Evolutionary conservation across 495 filamentous ascomycete species (phyloP), one percentile per base, ranked within the genome.

Genomic region (Xylaria longipes): DNA sequence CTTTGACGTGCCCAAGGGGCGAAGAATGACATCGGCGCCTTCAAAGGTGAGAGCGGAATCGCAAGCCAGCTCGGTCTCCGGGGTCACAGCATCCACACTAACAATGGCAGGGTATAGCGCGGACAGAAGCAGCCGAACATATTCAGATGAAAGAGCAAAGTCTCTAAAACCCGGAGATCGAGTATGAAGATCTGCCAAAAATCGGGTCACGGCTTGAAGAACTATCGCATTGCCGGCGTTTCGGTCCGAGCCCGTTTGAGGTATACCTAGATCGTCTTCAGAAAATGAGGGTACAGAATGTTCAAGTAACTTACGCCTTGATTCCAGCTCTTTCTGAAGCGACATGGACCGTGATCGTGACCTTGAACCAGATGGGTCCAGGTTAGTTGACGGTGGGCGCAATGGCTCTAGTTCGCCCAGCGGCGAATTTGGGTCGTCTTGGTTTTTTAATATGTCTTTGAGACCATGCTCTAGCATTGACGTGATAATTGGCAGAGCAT

Each of bases 401-500:
- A 64, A 20, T 3, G 48, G 9, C 12, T 45, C 62, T 2, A 66
- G 56, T 22, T 84, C 81, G 2, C 68, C 71, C 12, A 81, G 75
- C 2, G 87, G 87, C 1, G 87, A 89, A 65, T 88, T 83, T 6
- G 85, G 84, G 72, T 90, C 87, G 70, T 88, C 84, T 72, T 88
- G 88, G 70, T 91, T 82, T 61, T 84, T 89, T 54, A 92, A 83
- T 37, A 93, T 84, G 65, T 89, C 86, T 62, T 90, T 90, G 31
- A 97, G 76, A 3, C 93, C 95, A 69, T 89, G 89, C 73, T 93
- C 91, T n/a, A 98, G 81, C 94, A 99, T 97, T 5, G 89, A 87
- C n/a, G 87, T 88, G 37, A 99, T 92, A 7, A 97, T 89, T 0
- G 90, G 89, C 25, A 98, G 81, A 33, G 94, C 88, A 75, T 95